These are phyloP conservation scores for Aspergillus flavus DNA, from an alignment of 2,329 filamentous ascomycete genomes.

Conservation along the genomic window DNA sequence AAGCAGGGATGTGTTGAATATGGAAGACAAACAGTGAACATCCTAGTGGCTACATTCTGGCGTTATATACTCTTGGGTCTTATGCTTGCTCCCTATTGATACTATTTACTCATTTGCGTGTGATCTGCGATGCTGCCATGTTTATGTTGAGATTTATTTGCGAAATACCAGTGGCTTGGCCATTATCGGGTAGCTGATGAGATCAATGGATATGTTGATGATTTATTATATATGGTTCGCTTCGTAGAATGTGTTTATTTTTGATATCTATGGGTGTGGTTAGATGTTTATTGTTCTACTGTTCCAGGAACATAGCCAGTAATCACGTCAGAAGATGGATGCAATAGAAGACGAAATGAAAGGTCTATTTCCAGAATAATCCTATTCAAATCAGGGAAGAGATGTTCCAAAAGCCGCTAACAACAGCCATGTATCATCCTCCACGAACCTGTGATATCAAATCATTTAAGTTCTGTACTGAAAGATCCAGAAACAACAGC, in stretches of 20 bases:
- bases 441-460: not conserved
- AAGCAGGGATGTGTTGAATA: not conserved
- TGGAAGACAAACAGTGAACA: constrained; percentile 4
- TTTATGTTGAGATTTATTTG: constrained; percentile 1
- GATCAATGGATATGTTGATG: constrained; percentile 5
- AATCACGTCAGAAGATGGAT: not conserved
- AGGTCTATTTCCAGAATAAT: not conserved
- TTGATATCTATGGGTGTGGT: not conserved
- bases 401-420: not conserved
- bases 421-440: not conserved
- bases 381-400: not conserved
- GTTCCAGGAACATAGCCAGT: not conserved
- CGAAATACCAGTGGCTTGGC: constrained; percentile 3
- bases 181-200: constrained; percentile 5
- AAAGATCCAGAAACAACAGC: not conserved
- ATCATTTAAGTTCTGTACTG: not conserved
- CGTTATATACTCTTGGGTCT: constrained; percentile 21
- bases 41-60: constrained; percentile 14
- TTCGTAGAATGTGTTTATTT: not conserved
- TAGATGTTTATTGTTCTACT: not conserved
- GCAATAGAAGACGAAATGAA: not conserved
- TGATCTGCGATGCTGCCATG: not conserved
- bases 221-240: not conserved
- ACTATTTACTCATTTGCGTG: not conserved
- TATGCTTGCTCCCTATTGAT: not conserved